phyloP scores from a whole-genome alignment of 768 basidiomycete genomes.

The Clitopilus passeckerianus region DNA sequence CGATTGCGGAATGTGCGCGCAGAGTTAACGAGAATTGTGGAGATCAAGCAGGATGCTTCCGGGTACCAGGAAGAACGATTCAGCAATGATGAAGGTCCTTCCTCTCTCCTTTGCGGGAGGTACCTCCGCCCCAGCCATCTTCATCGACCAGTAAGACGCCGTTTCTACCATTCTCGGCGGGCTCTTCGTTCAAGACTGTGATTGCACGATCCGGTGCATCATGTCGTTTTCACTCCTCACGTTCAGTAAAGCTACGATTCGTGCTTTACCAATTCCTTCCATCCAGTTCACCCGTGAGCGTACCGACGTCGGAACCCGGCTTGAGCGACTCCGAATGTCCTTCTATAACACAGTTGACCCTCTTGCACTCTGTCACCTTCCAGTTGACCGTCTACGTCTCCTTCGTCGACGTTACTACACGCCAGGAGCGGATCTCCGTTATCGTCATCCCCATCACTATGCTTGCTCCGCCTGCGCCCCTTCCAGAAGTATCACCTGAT shows the following conservation, averaged over 20 bases:
- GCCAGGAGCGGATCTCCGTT: conserved; percentile 62
- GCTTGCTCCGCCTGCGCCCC: conserved; percentile 71
- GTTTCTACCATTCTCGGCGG: conserved; percentile 30
- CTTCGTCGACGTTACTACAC: conserved; percentile 67
- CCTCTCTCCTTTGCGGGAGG: conserved; percentile 17
- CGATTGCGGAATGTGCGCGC: conserved; percentile 76
- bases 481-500: conserved; percentile 70
- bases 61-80: conserved; percentile 8
- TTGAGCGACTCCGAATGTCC: conserved; percentile 60
- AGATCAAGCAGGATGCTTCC: conserved; percentile 37
- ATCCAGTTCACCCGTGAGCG: conserved; percentile 35
- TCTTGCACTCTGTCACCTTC: conserved; percentile 83
- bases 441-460: conserved; percentile 67
- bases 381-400: conserved; percentile 68
- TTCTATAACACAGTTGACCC: conserved; percentile 74
- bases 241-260: conserved; percentile 73
- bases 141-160: conserved; percentile 34
- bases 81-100: conserved; percentile 23
- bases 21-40: conserved; percentile 69
- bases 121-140: conserved; percentile 18
- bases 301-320: conserved; percentile 36
- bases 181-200: conserved; percentile 43
- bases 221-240: conserved; percentile 80
- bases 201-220: conserved; percentile 88
- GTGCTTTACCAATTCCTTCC: conserved; percentile 66